Evolutionary conservation across 225 moss, liverwort and hornwort genomes (phyloP).

Genomic region (Polytrichum commune): DNA sequence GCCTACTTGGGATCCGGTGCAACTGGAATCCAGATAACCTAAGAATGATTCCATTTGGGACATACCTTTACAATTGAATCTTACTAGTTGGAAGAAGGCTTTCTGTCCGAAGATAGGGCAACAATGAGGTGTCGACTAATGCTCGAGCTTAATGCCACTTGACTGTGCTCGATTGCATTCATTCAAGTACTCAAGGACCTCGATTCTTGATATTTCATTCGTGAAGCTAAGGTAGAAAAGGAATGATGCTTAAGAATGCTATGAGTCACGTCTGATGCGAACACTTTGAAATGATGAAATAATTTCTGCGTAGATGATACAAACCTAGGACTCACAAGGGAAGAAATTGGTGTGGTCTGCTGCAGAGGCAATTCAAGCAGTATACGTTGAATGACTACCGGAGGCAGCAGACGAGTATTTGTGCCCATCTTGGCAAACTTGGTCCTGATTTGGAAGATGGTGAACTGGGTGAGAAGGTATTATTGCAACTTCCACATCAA

Average conservation of each 20-base stretch:
- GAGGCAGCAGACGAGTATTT: conserved; percentile 65
- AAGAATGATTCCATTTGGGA: too few relatives aligned
- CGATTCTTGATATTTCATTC: not conserved
- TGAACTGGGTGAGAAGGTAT: conserved; percentile 65
- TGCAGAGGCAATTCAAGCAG: conserved; percentile 73
- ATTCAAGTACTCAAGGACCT: too few relatives aligned
- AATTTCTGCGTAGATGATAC: not conserved
- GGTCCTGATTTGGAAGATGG: conserved; percentile 67
- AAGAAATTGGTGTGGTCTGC: not conserved
- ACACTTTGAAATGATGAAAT: too few relatives aligned
- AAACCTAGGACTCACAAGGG: not conserved
- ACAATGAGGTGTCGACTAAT: too few relatives aligned
- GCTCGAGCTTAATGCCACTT: too few relatives aligned
- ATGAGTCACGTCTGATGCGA: rapidly evolving
- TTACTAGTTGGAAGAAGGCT: too few relatives aligned
- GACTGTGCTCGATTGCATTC: too few relatives aligned
- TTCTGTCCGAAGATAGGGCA: too few relatives aligned
- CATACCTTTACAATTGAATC: too few relatives aligned
- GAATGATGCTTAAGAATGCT: not conserved
- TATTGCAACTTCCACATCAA: not conserved
- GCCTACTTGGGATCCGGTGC: too few relatives aligned
- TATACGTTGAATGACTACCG: conserved; percentile 85
- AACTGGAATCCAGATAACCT: too few relatives aligned
- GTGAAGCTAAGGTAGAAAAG: not conserved
- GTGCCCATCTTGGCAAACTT: conserved; percentile 76